These are phyloP conservation scores for Chytriomyces hyalinus DNA, from an alignment of 192 early-diverging fungal genomes.

Conservation along the genomic window DNA sequence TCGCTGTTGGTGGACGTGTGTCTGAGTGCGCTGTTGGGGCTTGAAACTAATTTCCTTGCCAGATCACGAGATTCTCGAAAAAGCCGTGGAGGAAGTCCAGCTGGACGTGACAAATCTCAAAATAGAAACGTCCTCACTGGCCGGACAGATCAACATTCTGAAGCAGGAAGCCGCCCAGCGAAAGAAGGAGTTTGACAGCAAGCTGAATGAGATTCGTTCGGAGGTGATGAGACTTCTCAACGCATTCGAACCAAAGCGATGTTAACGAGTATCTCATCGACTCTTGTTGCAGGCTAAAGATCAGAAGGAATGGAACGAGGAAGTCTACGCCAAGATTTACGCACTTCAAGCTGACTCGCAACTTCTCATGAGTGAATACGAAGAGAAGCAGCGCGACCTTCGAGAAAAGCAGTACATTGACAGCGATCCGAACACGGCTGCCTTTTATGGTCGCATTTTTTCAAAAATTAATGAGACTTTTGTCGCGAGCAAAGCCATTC, in stretches of 20 bases:
- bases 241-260: no score
- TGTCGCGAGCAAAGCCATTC: slow-evolving; percentile 27
- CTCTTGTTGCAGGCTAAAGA: background rate
- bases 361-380: slow-evolving; percentile 31
- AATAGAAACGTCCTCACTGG: slow-evolving; percentile 17
- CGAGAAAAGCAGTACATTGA: slow-evolving; percentile 17
- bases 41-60: background rate
- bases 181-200: slow-evolving; percentile 23
- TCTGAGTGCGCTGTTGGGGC: background rate
- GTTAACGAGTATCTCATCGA: no score
- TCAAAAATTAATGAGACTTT: slow-evolving; percentile 31
- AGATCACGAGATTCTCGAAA: slow-evolving; percentile 14
- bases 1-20: background rate
- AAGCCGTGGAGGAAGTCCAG: slow-evolving; percentile 18
- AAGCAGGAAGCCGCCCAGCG: slow-evolving; percentile 26
- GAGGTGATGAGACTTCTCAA: no score
- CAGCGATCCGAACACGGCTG: slow-evolving; percentile 29
- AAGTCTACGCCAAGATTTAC: slow-evolving; percentile 25
- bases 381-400: slow-evolving; percentile 26
- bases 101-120: slow-evolving; percentile 22
- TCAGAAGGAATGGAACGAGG: slow-evolving; percentile 26
- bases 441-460: slow-evolving; percentile 16
- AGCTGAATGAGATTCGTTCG: slow-evolving; percentile 11
- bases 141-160: slow-evolving; percentile 26
- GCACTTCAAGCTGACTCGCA: slow-evolving; percentile 17